Base-by-base conservation (phyloP, 768 basidiomycete species). In the Naganishia onofrii region DNA sequence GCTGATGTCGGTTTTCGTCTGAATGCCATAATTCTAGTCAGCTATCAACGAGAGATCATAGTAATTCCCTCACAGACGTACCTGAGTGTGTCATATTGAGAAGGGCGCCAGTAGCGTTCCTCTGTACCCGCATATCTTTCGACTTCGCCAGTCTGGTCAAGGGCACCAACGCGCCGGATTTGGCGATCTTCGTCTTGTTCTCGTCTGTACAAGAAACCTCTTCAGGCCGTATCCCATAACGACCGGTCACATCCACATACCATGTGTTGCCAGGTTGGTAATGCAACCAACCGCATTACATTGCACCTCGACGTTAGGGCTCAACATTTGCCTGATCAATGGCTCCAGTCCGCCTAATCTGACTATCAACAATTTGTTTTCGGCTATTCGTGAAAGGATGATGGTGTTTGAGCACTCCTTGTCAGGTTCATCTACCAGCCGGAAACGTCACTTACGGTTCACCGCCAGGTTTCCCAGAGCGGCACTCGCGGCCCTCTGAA, bases 1-100 rank as follows among this genome's bases (percentile, higher is more conserved):
- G 89, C 76, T 98, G 95, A 77, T 98, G 95, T 67, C 96, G 85
- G 81, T 99, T 99, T 83, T 99, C 96, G 78, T 99, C 96, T 94
- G 66, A 19, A 67, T 23, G 28, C 15, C 54, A 32, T 51, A 8
- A 48, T 10, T 70, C 42, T 65, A 57, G 69, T 60, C 63, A 52
- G 53, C 36, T 29, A 29, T 42, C 3, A n/a, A 34, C 10, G 26
- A 10, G 23, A 23, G 12, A 10, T 28, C 13, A 13, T 21, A 53
- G 26, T 26, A 34, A 31, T 28, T 17, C 2, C 32, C 19, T 52
- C 3, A 13, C 0, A 52, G n/a, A 73, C 85, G 73, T 74, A 93
- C 94, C 94, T 29, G 93, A 96, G 83, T 99, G 96, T 42, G 96
- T 99, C 96, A 98, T 98, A 81, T 99, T 99, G 42, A 99, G 85